phyloP scores from a whole-genome alignment of 2,329 filamentous ascomycete genomes.

The Plectosphaerella plurivora region DNA sequence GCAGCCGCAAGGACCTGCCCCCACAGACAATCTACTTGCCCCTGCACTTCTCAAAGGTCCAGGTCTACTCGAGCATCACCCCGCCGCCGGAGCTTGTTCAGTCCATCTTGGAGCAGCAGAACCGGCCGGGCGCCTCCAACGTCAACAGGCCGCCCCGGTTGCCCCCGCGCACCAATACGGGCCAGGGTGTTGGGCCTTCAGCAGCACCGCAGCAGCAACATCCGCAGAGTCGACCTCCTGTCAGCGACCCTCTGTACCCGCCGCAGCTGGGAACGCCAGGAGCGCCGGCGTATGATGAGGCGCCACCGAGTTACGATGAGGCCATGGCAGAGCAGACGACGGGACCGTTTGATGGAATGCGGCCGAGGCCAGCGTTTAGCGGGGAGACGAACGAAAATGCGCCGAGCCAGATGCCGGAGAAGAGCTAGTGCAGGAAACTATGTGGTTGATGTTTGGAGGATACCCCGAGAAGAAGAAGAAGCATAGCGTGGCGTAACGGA shows the following conservation, averaged over 20 bases:
- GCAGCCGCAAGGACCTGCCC: conserved; percentile 16
- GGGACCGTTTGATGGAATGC: conserved; percentile 61
- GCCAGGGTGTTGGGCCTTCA: conserved; percentile 17
- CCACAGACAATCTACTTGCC: conserved; percentile 77
- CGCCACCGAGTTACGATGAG: conserved; percentile 94
- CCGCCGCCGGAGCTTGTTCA: conserved; percentile 74
- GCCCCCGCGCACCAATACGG: conserved; percentile 22
- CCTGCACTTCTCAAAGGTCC: conserved; percentile 66
- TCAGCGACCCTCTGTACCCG: conserved; percentile 51
- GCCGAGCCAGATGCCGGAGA: conserved; percentile 43
- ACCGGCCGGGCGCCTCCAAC: conserved; percentile 30
- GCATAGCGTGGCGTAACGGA: not conserved
- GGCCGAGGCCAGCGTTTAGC: conserved; percentile 62
- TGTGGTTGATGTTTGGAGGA: not conserved
- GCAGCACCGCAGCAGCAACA: conserved; percentile 16
- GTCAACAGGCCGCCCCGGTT: conserved; percentile 26
- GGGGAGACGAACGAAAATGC: conserved; percentile 59
- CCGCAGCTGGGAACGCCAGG: conserved; percentile 47
- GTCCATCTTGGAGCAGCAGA: conserved; percentile 36
- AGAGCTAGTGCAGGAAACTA: conserved; percentile 20
- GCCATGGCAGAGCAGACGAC: conserved; percentile 73
- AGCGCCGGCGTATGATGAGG: conserved; percentile 58
- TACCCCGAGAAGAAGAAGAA: not conserved
- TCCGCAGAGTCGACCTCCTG: conserved; percentile 18
- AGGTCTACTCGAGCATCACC: conserved; percentile 82